A percentile compares a stretch with the other conserved stretches of the same genome.
These are phyloP conservation scores for Cotoneaster glaucophyllus DNA, from an alignment of 306 rosid genomes.

Conservation along the genomic window DNA sequence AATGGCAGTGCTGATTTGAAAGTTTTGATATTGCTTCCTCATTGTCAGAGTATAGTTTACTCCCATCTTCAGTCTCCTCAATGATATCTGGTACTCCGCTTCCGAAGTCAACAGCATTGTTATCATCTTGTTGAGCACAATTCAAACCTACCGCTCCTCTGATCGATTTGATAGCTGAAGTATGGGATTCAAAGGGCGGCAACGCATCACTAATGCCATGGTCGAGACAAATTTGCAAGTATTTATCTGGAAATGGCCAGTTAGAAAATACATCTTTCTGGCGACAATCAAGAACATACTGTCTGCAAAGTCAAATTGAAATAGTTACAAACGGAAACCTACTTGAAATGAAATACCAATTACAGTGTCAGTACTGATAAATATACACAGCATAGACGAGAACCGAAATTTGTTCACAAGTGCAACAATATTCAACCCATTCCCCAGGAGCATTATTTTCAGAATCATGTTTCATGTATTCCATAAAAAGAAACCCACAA, in stretches of 20 bases:
- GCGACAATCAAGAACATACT: conserved; percentile 48
- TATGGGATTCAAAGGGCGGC: conserved; percentile 37
- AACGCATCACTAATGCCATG: conserved; percentile 42
- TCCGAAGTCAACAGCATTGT: conserved; percentile 11
- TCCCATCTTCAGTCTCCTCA: conserved; percentile 12
- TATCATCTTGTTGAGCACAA: conserved; percentile 5
- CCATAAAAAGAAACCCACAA: background rate
- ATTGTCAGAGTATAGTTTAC: conserved; percentile 11
- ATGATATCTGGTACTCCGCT: conserved; percentile 1
- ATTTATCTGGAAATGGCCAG: conserved; percentile 59
- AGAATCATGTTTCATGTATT: too few relatives aligned
- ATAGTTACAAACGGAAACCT: background rate
- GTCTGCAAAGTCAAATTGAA: conserved; percentile 24
- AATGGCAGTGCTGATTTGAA: conserved; percentile 15
- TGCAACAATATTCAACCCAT: too few relatives aligned
- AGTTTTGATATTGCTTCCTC: conserved; percentile 22
- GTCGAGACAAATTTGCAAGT: conserved; percentile 37
- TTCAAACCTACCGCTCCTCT: conserved; percentile 17
- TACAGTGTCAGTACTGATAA: background rate
- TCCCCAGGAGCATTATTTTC: too few relatives aligned
- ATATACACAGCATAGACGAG: background rate
- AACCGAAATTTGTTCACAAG: background rate
- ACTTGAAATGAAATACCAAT: background rate
- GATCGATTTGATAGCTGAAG: conserved; percentile 17
- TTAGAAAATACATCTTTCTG: conserved; percentile 23